A percentile compares a stretch with the other conserved stretches of the same genome.
phyloP scores from a whole-genome alignment of 2,329 filamentous ascomycete genomes.

The Epichloe glyceriae region DNA sequence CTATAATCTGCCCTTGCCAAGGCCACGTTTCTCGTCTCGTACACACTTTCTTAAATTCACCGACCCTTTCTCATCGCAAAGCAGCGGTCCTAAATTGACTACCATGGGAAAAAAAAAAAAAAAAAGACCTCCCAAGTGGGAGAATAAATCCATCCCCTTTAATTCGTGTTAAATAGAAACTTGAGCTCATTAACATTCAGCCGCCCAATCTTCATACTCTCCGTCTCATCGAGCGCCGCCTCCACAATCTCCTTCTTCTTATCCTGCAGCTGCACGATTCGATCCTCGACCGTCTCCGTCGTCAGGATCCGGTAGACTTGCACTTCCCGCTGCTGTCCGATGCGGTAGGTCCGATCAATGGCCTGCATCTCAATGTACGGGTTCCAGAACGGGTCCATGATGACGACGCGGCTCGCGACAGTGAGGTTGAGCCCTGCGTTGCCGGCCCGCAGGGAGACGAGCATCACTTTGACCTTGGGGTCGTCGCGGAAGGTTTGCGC shows the following conservation, averaged over 20 bases:
- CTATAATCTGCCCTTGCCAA: too few species aligned
- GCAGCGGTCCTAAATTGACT: too few species aligned
- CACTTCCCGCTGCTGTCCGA: slow-evolving; percentile 64
- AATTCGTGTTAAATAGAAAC: slow-evolving; percentile 44
- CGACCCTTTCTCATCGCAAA: too few species aligned
- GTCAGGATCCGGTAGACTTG: slow-evolving; percentile 71
- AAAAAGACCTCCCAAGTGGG: too few species aligned
- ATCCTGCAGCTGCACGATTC: slow-evolving; percentile 68
- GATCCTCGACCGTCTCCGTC: slow-evolving; percentile 70
- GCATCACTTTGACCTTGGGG: slow-evolving; percentile 55
- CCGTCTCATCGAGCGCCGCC: slow-evolving; percentile 65
- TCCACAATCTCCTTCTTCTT: slow-evolving; percentile 67
- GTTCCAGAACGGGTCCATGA: slow-evolving; percentile 92
- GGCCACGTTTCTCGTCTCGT: too few species aligned
- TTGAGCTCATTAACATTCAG: slow-evolving; percentile 54
- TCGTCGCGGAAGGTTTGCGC: slow-evolving; percentile 54
- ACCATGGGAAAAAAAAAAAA: too few species aligned
- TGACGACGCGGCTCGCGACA: slow-evolving; percentile 71
- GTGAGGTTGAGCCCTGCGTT: slow-evolving; percentile 78
- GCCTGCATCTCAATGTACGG: slow-evolving; percentile 88
- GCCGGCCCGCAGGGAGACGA: slow-evolving; percentile 72
- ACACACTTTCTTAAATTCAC: too few species aligned
- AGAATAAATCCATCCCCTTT: not conserved
- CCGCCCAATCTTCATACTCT: slow-evolving; percentile 51
- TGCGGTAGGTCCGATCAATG: slow-evolving; percentile 77